Evolutionary conservation across 1,139 yeast species (phyloP), one percentile per base, ranked within the genome.

Genomic region (Yamadazyma siamensis): DNA sequence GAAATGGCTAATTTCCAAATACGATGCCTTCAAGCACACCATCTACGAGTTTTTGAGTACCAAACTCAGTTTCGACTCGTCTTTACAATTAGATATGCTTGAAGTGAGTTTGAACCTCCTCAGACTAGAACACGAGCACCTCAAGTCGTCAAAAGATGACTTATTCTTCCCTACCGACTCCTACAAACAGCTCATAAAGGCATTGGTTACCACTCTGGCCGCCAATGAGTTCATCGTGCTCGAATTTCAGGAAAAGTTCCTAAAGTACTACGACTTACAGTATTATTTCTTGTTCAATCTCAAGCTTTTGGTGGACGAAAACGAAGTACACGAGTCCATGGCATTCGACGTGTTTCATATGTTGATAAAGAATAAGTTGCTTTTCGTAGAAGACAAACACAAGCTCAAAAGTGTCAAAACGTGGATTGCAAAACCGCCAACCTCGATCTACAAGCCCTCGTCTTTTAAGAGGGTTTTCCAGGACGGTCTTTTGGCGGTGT

Each of bases 401-500:
- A 46, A 53, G 8, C 50, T 66, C 21, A 58, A 71, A 23, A 66
- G 65, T 23, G 40, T 38, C 18, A 52, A 53, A 6, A 55, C 59
- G 10, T 64, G 59, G 55, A 47, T 56, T 19, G 40, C 46, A 9
- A 62, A 68, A 26, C 71, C 83, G 11, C 85, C 88, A 10, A 56
- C 72, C 13, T 50, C 66, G 8, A 71, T 79, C 15, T 69, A 70
- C 41, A 80, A 81, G 46, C 59, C 66, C 15, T 61, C 76, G 13
- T 67, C 69, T 26, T 87, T 81, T 56, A 79, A 76, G 49, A 58
- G 74, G 3, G 75, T 76, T 24, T 82, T 82, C 52, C 95, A 89
- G 53, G 75, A 74, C 39, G 68, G 76, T 18, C 79, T 94, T 76
- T 54, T 84, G 15, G 52, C 67, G 11, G 56, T 79, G 10, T 64